phyloP scores from a whole-genome alignment of 345 rosid species.

The Melastoma malabathricum region DNA sequence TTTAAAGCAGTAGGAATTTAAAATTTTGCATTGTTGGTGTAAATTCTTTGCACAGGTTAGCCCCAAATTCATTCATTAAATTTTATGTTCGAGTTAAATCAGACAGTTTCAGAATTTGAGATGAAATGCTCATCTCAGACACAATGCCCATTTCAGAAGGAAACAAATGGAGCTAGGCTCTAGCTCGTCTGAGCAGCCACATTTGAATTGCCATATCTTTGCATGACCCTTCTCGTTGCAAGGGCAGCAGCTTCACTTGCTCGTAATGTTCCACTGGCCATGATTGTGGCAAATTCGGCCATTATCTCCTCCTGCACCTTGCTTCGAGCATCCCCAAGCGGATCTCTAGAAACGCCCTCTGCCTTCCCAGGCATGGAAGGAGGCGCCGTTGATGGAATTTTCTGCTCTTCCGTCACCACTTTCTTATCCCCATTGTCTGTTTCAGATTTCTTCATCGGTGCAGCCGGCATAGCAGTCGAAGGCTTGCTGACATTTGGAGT shows the following conservation, averaged over 20 bases:
- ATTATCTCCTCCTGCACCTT: constrained; percentile 83
- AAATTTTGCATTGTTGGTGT: too few species aligned
- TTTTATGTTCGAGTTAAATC: too few species aligned
- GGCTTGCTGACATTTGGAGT: constrained; percentile 8
- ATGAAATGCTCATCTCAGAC: too few species aligned
- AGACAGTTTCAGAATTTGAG: too few species aligned
- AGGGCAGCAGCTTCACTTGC: constrained; percentile 93
- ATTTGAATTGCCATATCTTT: constrained; percentile 54
- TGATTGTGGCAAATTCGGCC: constrained; percentile 58
- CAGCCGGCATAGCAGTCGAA: constrained; percentile 10
- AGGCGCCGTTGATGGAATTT: background rate
- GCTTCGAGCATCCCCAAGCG: constrained; percentile 58
- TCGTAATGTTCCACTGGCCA: constrained; percentile 71
- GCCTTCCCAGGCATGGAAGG: constrained; percentile 13
- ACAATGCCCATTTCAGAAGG: too few species aligned
- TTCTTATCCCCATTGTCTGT: constrained; percentile 2
- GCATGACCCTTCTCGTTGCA: constrained; percentile 80
- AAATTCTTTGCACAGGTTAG: too few species aligned
- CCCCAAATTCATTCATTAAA: too few species aligned
- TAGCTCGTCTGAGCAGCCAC: constrained; percentile 17
- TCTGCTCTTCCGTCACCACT: constrained; percentile 2
- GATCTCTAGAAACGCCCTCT: constrained; percentile 23
- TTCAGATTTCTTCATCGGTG: background rate
- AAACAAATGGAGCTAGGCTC: constrained; percentile 6
- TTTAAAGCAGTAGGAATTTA: too few species aligned